phyloP scores from a whole-genome alignment of 2,329 filamentous ascomycete species.

The Sphaerostilbella broomeana region DNA sequence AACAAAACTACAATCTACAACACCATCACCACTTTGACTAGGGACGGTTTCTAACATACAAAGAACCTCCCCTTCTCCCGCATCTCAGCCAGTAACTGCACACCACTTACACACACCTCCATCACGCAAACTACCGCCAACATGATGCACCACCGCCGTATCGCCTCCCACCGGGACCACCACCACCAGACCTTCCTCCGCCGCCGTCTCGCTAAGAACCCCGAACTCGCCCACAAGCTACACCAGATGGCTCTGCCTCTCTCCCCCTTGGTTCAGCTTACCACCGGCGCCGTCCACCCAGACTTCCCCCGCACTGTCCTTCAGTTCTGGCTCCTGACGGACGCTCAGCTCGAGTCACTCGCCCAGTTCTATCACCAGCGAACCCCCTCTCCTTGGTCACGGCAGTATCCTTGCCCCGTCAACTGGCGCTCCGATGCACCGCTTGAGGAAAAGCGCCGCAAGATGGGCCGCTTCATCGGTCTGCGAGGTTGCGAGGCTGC shows the following conservation, averaged over 20 bases:
- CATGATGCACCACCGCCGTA: constrained; percentile 29
- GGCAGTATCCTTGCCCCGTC: constrained; percentile 62
- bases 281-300: constrained; percentile 56
- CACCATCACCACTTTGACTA: too few relatives aligned
- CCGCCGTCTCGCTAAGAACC: constrained; percentile 36
- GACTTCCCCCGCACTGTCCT: constrained; percentile 61
- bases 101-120: background rate
- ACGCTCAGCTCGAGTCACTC: constrained; percentile 61
- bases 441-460: constrained; percentile 62
- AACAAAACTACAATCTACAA: too few relatives aligned
- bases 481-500: constrained; percentile 50
- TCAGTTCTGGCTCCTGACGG: constrained; percentile 67
- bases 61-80: too few relatives aligned
- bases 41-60: too few relatives aligned
- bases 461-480: constrained; percentile 69
- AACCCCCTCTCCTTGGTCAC: constrained; percentile 46
- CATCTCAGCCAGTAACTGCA: background rate
- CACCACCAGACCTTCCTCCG: constrained; percentile 19
- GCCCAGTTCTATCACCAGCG: constrained; percentile 69
- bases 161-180: constrained; percentile 28
- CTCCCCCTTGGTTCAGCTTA: constrained; percentile 58
- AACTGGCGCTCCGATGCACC: constrained; percentile 49
- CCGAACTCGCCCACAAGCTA: constrained; percentile 54
- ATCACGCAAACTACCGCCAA: constrained; percentile 6
- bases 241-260: constrained; percentile 59